Evolutionary conservation across 148 eudicot species (phyloP).

Genomic region (Pouteria glomerata): DNA sequence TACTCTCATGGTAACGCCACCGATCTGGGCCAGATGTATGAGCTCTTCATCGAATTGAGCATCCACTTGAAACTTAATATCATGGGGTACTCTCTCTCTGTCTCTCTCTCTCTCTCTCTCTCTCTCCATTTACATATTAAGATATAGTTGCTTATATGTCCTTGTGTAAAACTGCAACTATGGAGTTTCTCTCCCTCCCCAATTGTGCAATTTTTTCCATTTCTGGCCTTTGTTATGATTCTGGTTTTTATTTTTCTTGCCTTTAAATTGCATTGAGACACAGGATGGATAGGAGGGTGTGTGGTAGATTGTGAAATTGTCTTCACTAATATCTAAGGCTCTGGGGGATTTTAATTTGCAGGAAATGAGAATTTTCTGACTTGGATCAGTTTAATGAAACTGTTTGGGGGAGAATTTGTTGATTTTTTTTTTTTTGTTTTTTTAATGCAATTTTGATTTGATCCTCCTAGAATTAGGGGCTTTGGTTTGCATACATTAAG

Average conservation of each 20-base stretch:
- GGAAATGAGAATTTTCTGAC: neutral
- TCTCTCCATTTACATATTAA: too few relatives aligned
- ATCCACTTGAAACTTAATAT: constrained; percentile 66
- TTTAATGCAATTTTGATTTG: neutral
- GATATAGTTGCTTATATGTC: neutral
- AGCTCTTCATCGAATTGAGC: constrained; percentile 62
- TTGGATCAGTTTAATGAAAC: neutral
- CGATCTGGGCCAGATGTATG: constrained; percentile 78
- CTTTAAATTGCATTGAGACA: neutral
- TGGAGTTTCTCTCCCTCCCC: neutral
- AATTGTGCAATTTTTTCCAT: neutral
- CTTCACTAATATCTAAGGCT: neutral
- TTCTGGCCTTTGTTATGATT: neutral
- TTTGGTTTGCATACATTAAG: neutral
- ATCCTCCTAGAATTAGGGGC: neutral
- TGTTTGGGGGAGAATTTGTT: neutral
- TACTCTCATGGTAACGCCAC: constrained; percentile 84
- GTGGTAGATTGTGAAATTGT: neutral
- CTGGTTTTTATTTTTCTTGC: neutral
- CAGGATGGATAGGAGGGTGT: too few relatives aligned
- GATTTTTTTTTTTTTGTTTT: neutral
- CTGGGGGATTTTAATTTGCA: neutral
- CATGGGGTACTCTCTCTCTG: constrained; percentile 38
- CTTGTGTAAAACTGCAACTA: neutral
- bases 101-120: constrained; percentile 6